Base-by-base conservation (phyloP, 164 flowering plant species). In the Nelumbo lutea region DNA sequence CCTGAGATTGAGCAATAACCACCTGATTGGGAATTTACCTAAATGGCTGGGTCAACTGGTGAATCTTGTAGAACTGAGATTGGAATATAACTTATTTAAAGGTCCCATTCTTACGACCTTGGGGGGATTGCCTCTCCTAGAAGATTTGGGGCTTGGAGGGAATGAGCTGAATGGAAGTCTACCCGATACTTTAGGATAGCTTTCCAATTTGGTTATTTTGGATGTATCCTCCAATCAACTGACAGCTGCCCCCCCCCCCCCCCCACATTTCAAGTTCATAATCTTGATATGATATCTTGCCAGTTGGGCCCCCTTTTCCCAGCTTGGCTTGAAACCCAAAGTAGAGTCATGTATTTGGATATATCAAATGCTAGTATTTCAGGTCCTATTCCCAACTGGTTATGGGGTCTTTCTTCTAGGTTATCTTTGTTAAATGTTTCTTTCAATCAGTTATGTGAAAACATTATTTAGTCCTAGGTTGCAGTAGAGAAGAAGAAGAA, bases 301-400 rank as follows among this genome's bases (percentile, higher is more conserved):
- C 68, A 63, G 14, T 63, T 82, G 13, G 87, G 85, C 60, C 77
- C 81, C 57, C 68, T 44, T 4, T 86, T 83, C 64, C 89, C 83
- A 3, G 6, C 55, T 9, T 86, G 87, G 86, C 72, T 83, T 42
- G 56, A 45, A 55, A 70, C 71, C 48, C 85, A 82, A 68, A 73
- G 55, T 57, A 60, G 77, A 47, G 39, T 83, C 15, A 9, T 0
- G 64, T 70, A 15, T 45, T 59, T 86, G 42, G 81, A 79, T 75
- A 58, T 87, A 15, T 76, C 88, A 60, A 84, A 82, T 72, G 66
- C 84, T 42, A 77, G 85, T 72, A 83, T 87, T 56, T 77, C 80
- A 11, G 85, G 68, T 51, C 7, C 76, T 8, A 70, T 87, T 14
- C 87, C 91, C 0, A 53, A 59, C 11, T 85, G 84, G 84, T 83